Conservation (phyloP, 2,329 filamentous ascomycete species). For the Byssothecium circinans region DNA sequence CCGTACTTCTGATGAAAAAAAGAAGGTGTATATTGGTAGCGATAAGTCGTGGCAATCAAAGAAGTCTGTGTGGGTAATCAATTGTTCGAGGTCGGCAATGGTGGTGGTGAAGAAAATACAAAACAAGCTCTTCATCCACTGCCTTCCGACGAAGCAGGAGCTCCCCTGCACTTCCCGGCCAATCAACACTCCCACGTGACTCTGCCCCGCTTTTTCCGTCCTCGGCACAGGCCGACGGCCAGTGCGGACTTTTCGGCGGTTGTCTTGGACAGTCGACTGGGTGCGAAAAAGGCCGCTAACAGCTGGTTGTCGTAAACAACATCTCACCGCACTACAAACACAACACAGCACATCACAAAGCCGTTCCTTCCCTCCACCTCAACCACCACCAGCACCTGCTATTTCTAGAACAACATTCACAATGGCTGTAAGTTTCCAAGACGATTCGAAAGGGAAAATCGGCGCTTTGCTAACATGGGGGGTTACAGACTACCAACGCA, state of each 20-base stretch:
- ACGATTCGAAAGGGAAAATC: neutral
- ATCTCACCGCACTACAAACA: neutral
- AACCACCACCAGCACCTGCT: constrained; percentile 19
- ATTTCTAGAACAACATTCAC: constrained; percentile 10
- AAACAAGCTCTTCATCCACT: neutral
- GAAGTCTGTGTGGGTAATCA: neutral
- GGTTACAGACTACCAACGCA: constrained; percentile 16
- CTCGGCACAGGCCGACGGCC: neutral
- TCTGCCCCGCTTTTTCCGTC: constrained; percentile 4
- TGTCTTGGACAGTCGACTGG: no score
- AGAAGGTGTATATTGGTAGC: neutral
- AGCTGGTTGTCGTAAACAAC: neutral
- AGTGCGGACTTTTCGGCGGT: neutral
- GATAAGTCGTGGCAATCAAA: no score
- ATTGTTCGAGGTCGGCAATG: neutral
- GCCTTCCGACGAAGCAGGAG: neutral
- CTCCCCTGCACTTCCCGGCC: neutral
- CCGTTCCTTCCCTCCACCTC: neutral
- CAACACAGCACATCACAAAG: neutral
- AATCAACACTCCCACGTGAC: constrained; percentile 25
- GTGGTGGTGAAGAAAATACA: neutral
- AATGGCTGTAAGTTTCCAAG: constrained; percentile 31
- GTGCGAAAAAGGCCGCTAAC: neutral
- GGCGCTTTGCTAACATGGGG: constrained; percentile 1
- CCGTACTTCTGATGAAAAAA: neutral